Base-by-base conservation (phyloP, 2,329 filamentous ascomycete species). In the Botrytis pseudocinerea region DNA sequence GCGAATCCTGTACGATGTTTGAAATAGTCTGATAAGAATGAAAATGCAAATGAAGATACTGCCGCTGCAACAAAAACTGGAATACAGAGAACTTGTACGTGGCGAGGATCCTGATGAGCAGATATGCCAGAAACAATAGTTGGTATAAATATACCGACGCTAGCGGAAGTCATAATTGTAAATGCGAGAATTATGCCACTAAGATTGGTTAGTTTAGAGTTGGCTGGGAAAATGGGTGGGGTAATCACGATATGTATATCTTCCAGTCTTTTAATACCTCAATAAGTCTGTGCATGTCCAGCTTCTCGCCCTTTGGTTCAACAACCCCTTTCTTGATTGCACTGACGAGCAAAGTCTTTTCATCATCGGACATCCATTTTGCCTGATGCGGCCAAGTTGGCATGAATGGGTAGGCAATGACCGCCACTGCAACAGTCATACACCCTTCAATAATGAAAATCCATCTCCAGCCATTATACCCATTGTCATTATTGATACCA, bases 401-500 rank as follows among this genome's bases (percentile, higher is more conserved):
- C 18, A 51, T 66, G 9, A 66, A 38, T 18, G 63, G 63, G 8
- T 66, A 66, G 9, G 35, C 44, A 14, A 28, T 10, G 51, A 51
- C 22, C 18, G 44, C 44, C 14, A 51, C 28, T 51, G 44, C 32
- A 51, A 35, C 44, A 51, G 63, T 66, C 16, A 66, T 51, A 20
- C 44, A 66, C 9, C 44, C 44, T 48, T 51, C 63, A 20, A 51
- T 22, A 28, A 66, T 66, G 44, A 66, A 66, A 10, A 51, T 66
- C 63, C 32, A 66, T 66, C 63, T 51, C 32, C 63, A 66, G 2
- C 44, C 63, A 18, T 66, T 46, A 66, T 51, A 66, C 3, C 32
- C 32, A 35, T n/a, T 48, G 14, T 6, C 25, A 51, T 7, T 51
- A n/a, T 51, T n/a, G 32, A 51, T 66, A 32, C 44, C 44, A 38